Base-by-base conservation (phyloP, 495 filamentous ascomycete genomes). In the Penicillium paxilli region DNA sequence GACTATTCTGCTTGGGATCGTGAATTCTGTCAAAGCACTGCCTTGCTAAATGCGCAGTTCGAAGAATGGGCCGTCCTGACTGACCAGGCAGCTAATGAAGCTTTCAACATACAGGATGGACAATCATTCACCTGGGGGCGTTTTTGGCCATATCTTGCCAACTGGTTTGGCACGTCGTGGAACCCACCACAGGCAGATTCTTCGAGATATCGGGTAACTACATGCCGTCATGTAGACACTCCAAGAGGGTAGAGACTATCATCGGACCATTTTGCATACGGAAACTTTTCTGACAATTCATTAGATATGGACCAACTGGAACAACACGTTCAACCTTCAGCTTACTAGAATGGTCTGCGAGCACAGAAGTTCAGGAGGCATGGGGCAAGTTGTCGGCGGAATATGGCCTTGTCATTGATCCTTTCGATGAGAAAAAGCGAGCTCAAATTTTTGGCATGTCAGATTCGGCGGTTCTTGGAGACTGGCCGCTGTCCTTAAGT, bases 11-110 rank as follows among this genome's bases (percentile, higher is more conserved):
- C 67, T 0, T 79, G 76, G 75, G 65, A 73, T 40, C 33, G 56
- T 5, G 62, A 70, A 48, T 62, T 69, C 16, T 62, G 62, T 20
- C 64, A 70, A 44, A 69, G 64, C 37, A 70, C 56, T 12, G 73
- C 70, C 0, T 54, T 59, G 60, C 54, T 81, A 41, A 78, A 76
- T 35, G 74, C 67, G 1, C 75, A 76, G 33, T 64, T 77, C 45
- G 67, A 69, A 32, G 78, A 81, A 58, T 83, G 78, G 79, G 67
- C 69, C 0, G 78, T 68, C 1, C 54, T 81, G 17, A 64, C 55
- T 0, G 63, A 64, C 0, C 47, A 48, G 1, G 64, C 70, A 8
- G 63, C 25, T 23, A 66, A 76, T 24, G 58, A 80, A 51, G 65
- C 66, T 12, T 76, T 80, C 57, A 82, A 81, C 49, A 61, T 68